Percentiles rank a stretch among this genome's conserved stretches.
phyloP scores from a whole-genome alignment of 495 filamentous ascomycete species.

The Collariella sp. region DNA sequence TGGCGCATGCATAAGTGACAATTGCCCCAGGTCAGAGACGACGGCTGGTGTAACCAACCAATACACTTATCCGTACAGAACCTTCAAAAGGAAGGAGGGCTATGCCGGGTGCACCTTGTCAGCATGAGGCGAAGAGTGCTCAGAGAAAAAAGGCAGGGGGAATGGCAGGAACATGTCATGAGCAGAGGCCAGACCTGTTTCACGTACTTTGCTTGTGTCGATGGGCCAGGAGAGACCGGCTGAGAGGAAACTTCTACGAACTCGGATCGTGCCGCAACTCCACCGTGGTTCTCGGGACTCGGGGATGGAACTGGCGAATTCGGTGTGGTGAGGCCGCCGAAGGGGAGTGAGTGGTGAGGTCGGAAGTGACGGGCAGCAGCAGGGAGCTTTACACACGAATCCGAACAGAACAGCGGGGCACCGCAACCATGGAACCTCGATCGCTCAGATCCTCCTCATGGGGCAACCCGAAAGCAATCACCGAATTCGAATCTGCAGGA shows the following conservation, averaged over 20 bases:
- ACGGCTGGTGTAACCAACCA: background rate
- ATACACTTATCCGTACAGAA: background rate
- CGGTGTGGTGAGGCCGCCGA: constrained; percentile 3
- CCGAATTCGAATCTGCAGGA: constrained; percentile 1
- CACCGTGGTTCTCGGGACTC: background rate
- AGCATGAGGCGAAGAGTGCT: background rate
- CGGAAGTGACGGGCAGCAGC: no score
- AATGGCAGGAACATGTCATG: background rate
- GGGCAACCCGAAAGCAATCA: background rate
- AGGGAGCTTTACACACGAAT: no score
- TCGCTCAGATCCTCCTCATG: background rate
- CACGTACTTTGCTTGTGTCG: background rate
- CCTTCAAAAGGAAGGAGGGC: constrained; percentile 6
- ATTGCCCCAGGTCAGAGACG: background rate
- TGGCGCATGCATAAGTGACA: constrained; percentile 3
- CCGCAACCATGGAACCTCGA: background rate
- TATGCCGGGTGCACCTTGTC: constrained; percentile 22
- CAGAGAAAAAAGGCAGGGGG: background rate
- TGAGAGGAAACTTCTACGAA: background rate
- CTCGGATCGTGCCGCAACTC: background rate
- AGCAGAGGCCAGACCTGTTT: background rate
- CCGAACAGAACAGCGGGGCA: constrained; percentile 2
- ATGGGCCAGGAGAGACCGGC: background rate
- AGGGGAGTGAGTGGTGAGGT: background rate
- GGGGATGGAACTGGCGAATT: background rate